Percentiles rank a stretch among this genome's conserved stretches.
Conservation (phyloP, 2,329 filamentous ascomycete genomes). For the Xylaria sp. region DNA sequence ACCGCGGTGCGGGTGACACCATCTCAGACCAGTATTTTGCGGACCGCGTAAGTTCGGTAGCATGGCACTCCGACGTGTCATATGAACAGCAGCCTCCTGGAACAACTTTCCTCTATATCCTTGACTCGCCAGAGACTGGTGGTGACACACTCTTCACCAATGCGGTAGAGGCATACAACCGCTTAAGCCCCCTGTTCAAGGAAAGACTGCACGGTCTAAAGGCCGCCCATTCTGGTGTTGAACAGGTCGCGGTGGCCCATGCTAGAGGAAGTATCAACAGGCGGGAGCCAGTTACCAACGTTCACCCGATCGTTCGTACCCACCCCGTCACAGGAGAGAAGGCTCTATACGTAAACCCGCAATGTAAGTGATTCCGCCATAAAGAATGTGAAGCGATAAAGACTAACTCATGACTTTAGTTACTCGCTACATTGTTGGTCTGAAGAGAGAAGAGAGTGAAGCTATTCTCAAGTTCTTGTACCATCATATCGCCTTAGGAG, state of each 20-base stretch:
- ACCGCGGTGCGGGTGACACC: constrained; percentile 74
- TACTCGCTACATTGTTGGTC: constrained; percentile 81
- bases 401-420: constrained; percentile 57
- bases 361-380: constrained; percentile 67
- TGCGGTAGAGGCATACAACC: constrained; percentile 81
- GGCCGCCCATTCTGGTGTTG: constrained; percentile 82
- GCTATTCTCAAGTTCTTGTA: constrained; percentile 79
- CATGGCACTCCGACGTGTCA: constrained; percentile 89
- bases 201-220: constrained; percentile 82
- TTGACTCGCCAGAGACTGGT: constrained; percentile 82
- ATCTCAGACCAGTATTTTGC: constrained; percentile 68
- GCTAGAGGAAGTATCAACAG: constrained; percentile 75
- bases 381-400: not conserved
- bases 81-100: constrained; percentile 91
- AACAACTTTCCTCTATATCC: constrained; percentile 87
- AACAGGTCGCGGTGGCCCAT: constrained; percentile 79
- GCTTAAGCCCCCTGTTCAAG: constrained; percentile 81
- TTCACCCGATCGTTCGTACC: constrained; percentile 82
- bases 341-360: constrained; percentile 82
- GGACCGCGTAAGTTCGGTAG: constrained; percentile 79
- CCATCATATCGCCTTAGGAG: constrained; percentile 76
- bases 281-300: constrained; percentile 77
- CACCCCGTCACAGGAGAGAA: constrained; percentile 88
- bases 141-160: constrained; percentile 89
- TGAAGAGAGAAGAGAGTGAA: constrained; percentile 89